These are phyloP conservation scores for Trypanosoma rangeli DNA, from an alignment of 208 protist genomes.

Conservation along the genomic window DNA sequence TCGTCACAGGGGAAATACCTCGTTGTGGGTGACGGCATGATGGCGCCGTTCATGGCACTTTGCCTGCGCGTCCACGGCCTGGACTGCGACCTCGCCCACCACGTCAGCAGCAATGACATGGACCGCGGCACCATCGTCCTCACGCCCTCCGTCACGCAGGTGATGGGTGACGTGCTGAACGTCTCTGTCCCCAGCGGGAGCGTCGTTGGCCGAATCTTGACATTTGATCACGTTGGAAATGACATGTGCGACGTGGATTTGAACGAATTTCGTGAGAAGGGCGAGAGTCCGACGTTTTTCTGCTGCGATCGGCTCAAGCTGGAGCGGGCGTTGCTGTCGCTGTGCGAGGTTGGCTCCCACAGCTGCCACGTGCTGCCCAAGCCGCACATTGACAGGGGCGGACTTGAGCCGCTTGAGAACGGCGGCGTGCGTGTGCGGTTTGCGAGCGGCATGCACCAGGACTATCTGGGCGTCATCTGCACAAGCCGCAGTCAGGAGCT, in stretches of 20 bases:
- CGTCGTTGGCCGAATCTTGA: conserved; percentile 85
- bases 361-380: conserved; percentile 84
- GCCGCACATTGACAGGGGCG: conserved; percentile 71
- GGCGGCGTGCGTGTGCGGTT: conserved; percentile 89
- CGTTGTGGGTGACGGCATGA: conserved; percentile 88
- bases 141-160: conserved; percentile 89
- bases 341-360: conserved; percentile 81
- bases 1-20: conserved; percentile 75
- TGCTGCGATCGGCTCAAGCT: conserved; percentile 90
- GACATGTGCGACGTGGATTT: conserved; percentile 92
- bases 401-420: conserved; percentile 75
- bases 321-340: conserved; percentile 76
- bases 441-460: conserved; percentile 66
- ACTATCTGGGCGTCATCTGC: conserved; percentile 90
- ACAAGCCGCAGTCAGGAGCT: conserved; percentile 72
- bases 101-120: conserved; percentile 56
- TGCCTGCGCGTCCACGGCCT: conserved; percentile 89
- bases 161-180: conserved; percentile 91
- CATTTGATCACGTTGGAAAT: conserved; percentile 92
- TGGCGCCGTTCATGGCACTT: conserved; percentile 92
- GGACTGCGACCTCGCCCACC: conserved; percentile 85
- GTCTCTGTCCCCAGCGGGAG: conserved; percentile 89
- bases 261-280: conserved; percentile 91
- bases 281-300: conserved; percentile 94
- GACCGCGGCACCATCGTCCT: conserved; percentile 89